Conservation (phyloP, 228 moss, liverwort and hornwort genomes). For the Sphagnum magellanicum region DNA sequence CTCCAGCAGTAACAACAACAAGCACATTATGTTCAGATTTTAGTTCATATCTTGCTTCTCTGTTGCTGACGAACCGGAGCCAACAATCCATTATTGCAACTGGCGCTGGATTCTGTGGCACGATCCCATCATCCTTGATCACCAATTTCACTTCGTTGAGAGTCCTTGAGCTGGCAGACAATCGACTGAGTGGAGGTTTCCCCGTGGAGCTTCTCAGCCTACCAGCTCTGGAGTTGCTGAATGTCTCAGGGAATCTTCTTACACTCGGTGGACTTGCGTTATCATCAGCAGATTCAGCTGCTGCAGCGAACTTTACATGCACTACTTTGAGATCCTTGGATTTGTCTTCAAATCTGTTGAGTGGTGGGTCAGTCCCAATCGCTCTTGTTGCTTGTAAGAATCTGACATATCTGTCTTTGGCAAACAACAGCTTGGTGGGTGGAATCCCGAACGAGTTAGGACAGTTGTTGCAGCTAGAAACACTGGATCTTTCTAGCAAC, state of each 20-base stretch:
- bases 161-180: background rate
- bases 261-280: background rate
- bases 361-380: background rate
- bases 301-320: background rate
- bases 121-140: background rate
- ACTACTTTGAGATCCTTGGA: background rate
- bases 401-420: background rate
- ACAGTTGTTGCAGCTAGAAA: background rate
- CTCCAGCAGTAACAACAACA: background rate
- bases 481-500: background rate
- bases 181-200: background rate
- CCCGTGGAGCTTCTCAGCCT: background rate
- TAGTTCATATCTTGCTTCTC: background rate
- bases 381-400: background rate
- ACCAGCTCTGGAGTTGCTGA: background rate
- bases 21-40: background rate
- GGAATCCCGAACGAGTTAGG: background rate
- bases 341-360: background rate
- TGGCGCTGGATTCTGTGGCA: background rate
- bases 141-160: background rate
- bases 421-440: background rate
- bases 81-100: background rate
- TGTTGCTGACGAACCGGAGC: background rate
- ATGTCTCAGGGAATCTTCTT: background rate
- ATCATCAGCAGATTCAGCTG: background rate